Conservation (phyloP, 176 grass and related monocot species). For the Aegilops umbellulata region DNA sequence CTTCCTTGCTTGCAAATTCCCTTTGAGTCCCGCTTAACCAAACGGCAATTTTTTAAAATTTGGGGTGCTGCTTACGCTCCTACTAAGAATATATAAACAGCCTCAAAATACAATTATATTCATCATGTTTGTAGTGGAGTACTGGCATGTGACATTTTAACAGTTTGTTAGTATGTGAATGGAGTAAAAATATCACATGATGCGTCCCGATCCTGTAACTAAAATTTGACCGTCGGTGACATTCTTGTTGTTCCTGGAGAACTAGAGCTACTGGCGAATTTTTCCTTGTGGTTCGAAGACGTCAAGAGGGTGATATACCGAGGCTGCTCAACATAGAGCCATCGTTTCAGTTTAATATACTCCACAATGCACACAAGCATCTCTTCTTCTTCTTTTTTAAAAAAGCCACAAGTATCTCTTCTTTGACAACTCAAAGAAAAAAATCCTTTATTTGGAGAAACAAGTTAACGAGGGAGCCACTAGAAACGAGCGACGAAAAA, state of each 20-base stretch:
- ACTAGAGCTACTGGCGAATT: not conserved
- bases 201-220: not conserved
- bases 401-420: not conserved
- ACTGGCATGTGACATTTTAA: too few relatives aligned
- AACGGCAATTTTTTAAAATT: not conserved
- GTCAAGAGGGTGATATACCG: not conserved
- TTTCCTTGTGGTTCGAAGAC: not conserved
- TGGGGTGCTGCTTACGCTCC: too few relatives aligned
- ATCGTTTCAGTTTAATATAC: not conserved
- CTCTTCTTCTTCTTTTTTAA: not conserved
- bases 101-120: too few relatives aligned
- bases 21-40: conserved; percentile 32
- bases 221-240: not conserved
- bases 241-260: not conserved
- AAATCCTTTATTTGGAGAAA: too few relatives aligned
- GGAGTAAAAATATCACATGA: not conserved
- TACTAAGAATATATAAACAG: not conserved
- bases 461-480: too few relatives aligned
- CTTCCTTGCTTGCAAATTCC: not conserved
- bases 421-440: too few relatives aligned
- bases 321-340: not conserved
- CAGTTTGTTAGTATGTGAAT: too few relatives aligned
- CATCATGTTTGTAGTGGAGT: too few relatives aligned
- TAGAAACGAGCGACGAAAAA: not conserved
- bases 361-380: not conserved